These are phyloP conservation scores for Leccinum rimulosum DNA, from an alignment of 768 basidiomycete genomes.

Conservation along the genomic window DNA sequence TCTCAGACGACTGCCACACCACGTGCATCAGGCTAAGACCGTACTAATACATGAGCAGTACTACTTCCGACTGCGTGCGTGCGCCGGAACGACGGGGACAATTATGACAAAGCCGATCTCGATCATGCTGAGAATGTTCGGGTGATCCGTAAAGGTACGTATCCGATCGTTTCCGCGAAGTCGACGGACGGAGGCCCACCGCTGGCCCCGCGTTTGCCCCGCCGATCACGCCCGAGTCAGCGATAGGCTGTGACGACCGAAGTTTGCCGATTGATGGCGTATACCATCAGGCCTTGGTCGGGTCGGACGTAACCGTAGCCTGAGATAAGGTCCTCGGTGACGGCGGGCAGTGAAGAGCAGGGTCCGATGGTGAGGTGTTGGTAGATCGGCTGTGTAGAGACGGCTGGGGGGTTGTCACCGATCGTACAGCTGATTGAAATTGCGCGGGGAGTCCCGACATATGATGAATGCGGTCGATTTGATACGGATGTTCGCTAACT, in stretches of 20 bases:
- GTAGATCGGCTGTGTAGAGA: constrained; percentile 42
- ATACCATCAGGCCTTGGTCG: constrained; percentile 38
- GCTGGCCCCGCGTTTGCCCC: neutral
- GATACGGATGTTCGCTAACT: constrained; percentile 47
- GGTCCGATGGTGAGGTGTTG: constrained; percentile 52
- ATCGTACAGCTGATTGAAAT: neutral
- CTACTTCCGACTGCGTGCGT: constrained; percentile 44
- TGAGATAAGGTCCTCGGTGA: constrained; percentile 34
- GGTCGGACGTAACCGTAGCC: constrained; percentile 32
- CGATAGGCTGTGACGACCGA: constrained; percentile 1
- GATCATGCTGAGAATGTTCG: constrained; percentile 35
- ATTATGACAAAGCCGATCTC: constrained; percentile 54
- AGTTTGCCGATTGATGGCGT: constrained; percentile 54
- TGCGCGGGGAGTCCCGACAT: neutral
- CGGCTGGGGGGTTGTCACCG: constrained; percentile 32
- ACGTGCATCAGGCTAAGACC: constrained; percentile 60
- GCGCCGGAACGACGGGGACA: constrained; percentile 50
- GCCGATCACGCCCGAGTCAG: neutral
- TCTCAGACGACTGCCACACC: constrained; percentile 54
- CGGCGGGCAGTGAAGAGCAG: constrained; percentile 37
- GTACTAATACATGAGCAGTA: constrained; percentile 45
- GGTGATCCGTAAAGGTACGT: constrained; percentile 41
- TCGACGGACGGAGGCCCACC: constrained; percentile 3
- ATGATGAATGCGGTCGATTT: constrained; percentile 26
- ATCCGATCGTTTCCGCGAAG: constrained; percentile 54